Conservation (phyloP, 2,329 filamentous ascomycete genomes). For the Colletotrichum kahawae region DNA sequence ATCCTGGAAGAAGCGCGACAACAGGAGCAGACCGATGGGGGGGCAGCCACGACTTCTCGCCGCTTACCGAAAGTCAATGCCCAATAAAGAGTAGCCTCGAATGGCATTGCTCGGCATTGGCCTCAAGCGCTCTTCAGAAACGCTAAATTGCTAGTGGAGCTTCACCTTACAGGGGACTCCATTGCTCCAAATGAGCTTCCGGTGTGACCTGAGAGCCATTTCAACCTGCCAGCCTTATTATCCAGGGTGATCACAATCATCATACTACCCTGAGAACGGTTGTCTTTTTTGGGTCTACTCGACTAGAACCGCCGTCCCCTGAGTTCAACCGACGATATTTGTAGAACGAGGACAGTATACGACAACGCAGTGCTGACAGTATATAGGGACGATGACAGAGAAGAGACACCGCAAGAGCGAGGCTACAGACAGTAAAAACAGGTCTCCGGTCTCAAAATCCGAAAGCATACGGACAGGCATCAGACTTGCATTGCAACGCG, state of each 20-base stretch:
- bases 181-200: conserved; percentile 12
- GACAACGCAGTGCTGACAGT: background rate
- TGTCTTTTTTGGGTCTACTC: background rate
- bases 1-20: background rate
- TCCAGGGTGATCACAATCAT: background rate
- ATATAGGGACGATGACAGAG: background rate
- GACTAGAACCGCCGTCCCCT: background rate
- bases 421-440: background rate
- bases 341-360: background rate
- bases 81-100: background rate
- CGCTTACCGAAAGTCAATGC: background rate
- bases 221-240: background rate
- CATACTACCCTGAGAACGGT: background rate
- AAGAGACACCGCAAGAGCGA: background rate
- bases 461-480: background rate
- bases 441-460: background rate
- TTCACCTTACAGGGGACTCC: background rate
- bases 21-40: background rate
- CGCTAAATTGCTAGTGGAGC: conserved; percentile 11
- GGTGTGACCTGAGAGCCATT: conserved; percentile 10
- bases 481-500: background rate
- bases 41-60: background rate
- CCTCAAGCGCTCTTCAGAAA: background rate
- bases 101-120: background rate
- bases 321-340: background rate